These are phyloP conservation scores for Eucalyptus tenuipes DNA, from an alignment of 345 rosid genomes.

Conservation along the genomic window DNA sequence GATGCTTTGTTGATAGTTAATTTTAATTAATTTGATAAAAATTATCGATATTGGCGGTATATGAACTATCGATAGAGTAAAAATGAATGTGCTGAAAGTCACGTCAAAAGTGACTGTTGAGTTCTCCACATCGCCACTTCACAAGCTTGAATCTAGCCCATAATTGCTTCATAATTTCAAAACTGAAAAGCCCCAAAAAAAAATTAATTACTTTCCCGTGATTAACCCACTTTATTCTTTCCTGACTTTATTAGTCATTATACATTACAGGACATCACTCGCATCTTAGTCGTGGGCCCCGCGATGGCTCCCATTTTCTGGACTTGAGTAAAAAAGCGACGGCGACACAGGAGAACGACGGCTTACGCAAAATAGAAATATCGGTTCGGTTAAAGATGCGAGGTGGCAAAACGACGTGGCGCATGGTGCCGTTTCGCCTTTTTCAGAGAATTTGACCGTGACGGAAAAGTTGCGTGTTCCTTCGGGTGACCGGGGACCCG, in stretches of 20 bases:
- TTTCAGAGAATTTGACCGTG: not conserved
- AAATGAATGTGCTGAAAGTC: not conserved
- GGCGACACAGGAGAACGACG: not conserved
- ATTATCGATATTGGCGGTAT: accelerated
- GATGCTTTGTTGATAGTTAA: no score
- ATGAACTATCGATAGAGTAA: not conserved
- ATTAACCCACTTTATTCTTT: not conserved
- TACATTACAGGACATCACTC: not conserved
- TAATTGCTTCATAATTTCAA: not conserved
- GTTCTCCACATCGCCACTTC: not conserved
- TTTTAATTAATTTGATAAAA: no score
- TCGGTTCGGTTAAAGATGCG: not conserved
- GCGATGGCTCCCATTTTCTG: not conserved
- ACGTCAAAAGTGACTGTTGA: not conserved
- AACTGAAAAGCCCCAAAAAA: not conserved
- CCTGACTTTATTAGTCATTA: not conserved
- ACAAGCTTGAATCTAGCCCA: not conserved
- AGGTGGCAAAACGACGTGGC: not conserved
- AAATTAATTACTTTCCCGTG: not conserved
- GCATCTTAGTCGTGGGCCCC: not conserved
- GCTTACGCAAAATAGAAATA: not conserved
- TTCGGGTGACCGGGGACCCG: not conserved
- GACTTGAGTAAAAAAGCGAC: not conserved
- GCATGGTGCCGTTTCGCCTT: not conserved
- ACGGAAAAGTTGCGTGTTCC: not conserved